These are phyloP conservation scores for Aaosphaeria pasadenensis DNA, from an alignment of 2,329 filamentous ascomycete species.

Conservation along the genomic window DNA sequence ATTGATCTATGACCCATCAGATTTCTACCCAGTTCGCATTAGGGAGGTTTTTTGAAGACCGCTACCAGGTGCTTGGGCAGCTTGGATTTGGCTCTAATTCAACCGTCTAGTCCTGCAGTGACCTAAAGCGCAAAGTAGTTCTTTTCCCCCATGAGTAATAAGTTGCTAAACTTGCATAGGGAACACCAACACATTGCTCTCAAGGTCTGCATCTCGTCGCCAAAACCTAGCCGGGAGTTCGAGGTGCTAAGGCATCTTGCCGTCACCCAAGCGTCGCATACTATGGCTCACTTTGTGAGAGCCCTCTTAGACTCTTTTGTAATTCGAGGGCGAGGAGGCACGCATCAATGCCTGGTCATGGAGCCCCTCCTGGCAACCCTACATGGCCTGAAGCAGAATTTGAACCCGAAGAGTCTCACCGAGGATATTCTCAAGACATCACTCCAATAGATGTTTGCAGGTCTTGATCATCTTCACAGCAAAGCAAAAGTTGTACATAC, in stretches of 20 bases:
- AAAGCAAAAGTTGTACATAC: neutral
- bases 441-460: neutral
- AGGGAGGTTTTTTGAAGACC: too few species aligned
- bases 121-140: neutral
- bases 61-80: neutral
- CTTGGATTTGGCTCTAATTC: neutral
- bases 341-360: neutral
- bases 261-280: neutral
- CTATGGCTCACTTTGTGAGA: neutral
- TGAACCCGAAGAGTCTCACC: neutral
- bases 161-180: neutral
- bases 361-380: neutral
- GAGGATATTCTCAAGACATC: neutral
- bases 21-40: too few species aligned
- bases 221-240: neutral
- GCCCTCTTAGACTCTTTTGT: neutral
- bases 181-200: neutral
- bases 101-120: neutral
- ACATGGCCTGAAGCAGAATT: neutral
- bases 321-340: neutral
- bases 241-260: neutral
- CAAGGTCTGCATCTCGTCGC: neutral
- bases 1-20: too few species aligned
- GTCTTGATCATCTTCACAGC: neutral
- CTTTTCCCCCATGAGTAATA: neutral